Evolutionary conservation across 2,329 filamentous ascomycete genomes (phyloP).

Genomic region (Nannizzia gypsea): DNA sequence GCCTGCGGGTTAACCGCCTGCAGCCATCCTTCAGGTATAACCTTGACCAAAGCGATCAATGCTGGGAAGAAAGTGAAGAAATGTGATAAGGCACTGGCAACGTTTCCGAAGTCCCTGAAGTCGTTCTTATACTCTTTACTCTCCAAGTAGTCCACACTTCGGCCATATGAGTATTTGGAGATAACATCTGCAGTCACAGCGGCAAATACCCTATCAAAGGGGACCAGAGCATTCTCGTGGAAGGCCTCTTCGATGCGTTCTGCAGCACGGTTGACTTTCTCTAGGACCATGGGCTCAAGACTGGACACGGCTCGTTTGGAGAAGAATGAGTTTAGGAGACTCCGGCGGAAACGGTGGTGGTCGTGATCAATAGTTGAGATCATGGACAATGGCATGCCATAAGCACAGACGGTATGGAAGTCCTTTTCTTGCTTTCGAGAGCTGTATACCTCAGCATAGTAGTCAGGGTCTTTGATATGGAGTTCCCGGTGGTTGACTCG

Average conservation of each 20-base stretch:
- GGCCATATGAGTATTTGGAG: constrained; percentile 11
- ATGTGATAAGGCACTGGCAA: background rate
- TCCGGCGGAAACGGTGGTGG: constrained; percentile 19
- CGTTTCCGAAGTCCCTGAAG: background rate
- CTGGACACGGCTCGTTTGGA: constrained; percentile 15
- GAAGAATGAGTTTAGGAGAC: constrained; percentile 21
- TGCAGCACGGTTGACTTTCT: background rate
- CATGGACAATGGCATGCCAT: constrained; percentile 13
- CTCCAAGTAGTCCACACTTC: background rate
- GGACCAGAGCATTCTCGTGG: background rate
- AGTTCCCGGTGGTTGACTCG: constrained; percentile 19
- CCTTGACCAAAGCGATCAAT: background rate
- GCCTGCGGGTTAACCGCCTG: background rate
- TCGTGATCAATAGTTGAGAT: constrained; percentile 20
- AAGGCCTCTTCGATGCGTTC: background rate
- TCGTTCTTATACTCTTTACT: background rate
- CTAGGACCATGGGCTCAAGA: constrained; percentile 10
- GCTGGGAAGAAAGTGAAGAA: background rate
- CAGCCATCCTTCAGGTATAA: background rate
- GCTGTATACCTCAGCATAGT: constrained; percentile 16
- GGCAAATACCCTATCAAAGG: constrained; percentile 7
- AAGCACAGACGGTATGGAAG: background rate
- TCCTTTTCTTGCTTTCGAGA: background rate
- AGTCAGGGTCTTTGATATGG: constrained; percentile 17
- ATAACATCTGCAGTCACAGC: constrained; percentile 17